Base-by-base conservation (phyloP, 305 asterid genomes). In the Fraxinus sp. region DNA sequence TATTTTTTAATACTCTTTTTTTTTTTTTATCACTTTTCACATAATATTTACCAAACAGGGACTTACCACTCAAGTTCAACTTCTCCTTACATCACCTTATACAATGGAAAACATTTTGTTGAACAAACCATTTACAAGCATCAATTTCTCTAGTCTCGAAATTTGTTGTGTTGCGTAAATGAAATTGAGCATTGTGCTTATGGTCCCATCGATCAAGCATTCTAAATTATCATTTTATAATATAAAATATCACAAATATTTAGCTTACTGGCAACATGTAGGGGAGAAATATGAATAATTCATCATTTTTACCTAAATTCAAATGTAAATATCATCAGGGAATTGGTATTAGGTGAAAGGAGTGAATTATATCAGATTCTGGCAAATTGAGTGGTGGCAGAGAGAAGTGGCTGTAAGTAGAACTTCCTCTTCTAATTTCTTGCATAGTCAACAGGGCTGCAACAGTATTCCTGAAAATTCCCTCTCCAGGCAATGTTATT, bases 351-450 rank as follows among this genome's bases (percentile, higher is more conserved):
- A 7, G 96, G 97, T n/a, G 96, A 85, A 80, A 32, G 66, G 92
- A 91, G 18, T 87, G 92, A 68, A 90, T 84, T 0, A 87, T 82
- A 71, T 97, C 98, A 57, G 89, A 83, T 68, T 93, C 98, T 3
- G 92, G 91, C 83, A 93, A 81, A 66, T 90, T 89, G 64, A 95
- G 98, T 5, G 99, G 98, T 68, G 98, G 99, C 82, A 97, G 86
- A 3, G 99, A 97, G 64, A 92, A 95, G 14, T 87, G 96, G 79
- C 98, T 89, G 80, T 90, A 90, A 30, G 99, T 97, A 1, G 98
- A 97, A 91, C 99, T 97, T 20, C 93, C 94, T 41, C 91, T 94
- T 85, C 99, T 90, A 62, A 97, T 93, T 84, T 93, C 98, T 85
- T 91, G 91, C 99, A 97, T 93, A 0, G 90, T 92, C 59, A 93